phyloP scores from a whole-genome alignment of 2,329 filamentous ascomycete species.

The Cladosporium colombiae region DNA sequence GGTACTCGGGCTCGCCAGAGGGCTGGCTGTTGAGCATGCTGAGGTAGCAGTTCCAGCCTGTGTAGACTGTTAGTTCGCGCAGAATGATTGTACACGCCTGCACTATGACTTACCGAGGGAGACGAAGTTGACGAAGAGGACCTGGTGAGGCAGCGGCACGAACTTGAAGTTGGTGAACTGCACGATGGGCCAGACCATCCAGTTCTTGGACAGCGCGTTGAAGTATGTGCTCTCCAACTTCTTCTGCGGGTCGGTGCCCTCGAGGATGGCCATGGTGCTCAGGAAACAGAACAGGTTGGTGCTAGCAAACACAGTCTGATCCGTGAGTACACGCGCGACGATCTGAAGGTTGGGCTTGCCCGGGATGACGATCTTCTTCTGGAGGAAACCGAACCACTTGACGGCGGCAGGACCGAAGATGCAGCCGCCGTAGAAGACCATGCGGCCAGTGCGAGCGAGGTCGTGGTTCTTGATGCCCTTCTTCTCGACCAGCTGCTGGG shows the following conservation, averaged over 20 bases:
- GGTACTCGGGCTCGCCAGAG: conserved; percentile 19
- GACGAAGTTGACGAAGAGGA: conserved; percentile 84
- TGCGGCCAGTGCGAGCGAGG: conserved; percentile 68
- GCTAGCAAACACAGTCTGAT: conserved; percentile 84
- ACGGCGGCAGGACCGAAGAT: conserved; percentile 88
- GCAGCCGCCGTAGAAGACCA: conserved; percentile 75
- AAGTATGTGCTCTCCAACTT: conserved; percentile 73
- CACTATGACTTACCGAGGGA: conserved; percentile 58
- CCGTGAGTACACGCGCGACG: conserved; percentile 72
- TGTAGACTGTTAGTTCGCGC: not conserved
- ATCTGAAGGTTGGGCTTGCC: conserved; percentile 69
- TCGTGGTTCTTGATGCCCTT: conserved; percentile 75
- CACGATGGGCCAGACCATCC: conserved; percentile 82
- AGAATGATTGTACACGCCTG: not conserved
- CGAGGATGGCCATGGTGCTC: conserved; percentile 69
- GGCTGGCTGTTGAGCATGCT: conserved; percentile 56
- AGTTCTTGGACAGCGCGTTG: conserved; percentile 76
- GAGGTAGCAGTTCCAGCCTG: conserved; percentile 62
- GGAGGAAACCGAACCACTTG: conserved; percentile 81
- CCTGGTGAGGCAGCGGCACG: conserved; percentile 77
- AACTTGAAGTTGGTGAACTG: conserved; percentile 87
- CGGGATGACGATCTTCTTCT: conserved; percentile 64
- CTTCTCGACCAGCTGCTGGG: conserved; percentile 87
- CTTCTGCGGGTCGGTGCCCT: conserved; percentile 56
- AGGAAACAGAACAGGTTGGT: conserved; percentile 80